Evolutionary conservation across 768 basidiomycete species (phyloP).

Genomic region (Panus rudis): DNA sequence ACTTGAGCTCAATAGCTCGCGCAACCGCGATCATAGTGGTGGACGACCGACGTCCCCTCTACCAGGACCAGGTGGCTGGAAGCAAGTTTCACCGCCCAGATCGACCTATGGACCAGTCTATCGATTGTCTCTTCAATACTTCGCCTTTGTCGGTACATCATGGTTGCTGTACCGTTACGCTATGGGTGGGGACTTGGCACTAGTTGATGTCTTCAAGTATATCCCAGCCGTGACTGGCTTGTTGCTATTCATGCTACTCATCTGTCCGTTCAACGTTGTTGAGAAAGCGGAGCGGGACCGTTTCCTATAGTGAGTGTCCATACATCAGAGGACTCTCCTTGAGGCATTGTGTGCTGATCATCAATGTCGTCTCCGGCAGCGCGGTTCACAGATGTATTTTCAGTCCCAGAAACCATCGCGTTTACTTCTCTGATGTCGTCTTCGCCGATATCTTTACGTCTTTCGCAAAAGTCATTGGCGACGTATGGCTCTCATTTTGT

Average conservation of each 20-base stretch:
- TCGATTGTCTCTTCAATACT: slow-evolving; percentile 55
- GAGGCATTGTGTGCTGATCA: slow-evolving; percentile 1
- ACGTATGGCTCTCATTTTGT: slow-evolving; percentile 81
- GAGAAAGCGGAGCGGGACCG: slow-evolving; percentile 67
- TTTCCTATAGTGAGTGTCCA: slow-evolving; percentile 71
- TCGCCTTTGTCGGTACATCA: slow-evolving; percentile 50
- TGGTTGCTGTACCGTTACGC: slow-evolving; percentile 65
- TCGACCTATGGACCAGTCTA: slow-evolving; percentile 58
- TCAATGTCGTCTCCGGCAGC: slow-evolving; percentile 37
- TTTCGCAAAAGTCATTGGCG: slow-evolving; percentile 93
- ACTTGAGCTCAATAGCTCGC: slow-evolving; percentile 45
- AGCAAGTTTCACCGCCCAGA: slow-evolving; percentile 31
- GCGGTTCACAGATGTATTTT: slow-evolving; percentile 69
- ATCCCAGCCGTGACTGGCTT: slow-evolving; percentile 66
- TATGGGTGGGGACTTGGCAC: slow-evolving; percentile 46
- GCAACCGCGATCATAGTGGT: slow-evolving; percentile 6
- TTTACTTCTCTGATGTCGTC: slow-evolving; percentile 88
- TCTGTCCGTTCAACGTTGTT: slow-evolving; percentile 63
- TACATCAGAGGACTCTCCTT: slow-evolving; percentile 3
- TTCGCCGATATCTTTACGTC: slow-evolving; percentile 96
- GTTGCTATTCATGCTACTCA: slow-evolving; percentile 44
- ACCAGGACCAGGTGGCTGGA: slow-evolving; percentile 24
- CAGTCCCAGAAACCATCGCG: slow-evolving; percentile 48
- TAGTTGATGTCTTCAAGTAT: slow-evolving; percentile 72
- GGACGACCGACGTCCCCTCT: slow-evolving; percentile 17